These are phyloP conservation scores for Colletotrichum chlorophyti DNA, from an alignment of 2,329 filamentous ascomycete genomes.

Conservation along the genomic window DNA sequence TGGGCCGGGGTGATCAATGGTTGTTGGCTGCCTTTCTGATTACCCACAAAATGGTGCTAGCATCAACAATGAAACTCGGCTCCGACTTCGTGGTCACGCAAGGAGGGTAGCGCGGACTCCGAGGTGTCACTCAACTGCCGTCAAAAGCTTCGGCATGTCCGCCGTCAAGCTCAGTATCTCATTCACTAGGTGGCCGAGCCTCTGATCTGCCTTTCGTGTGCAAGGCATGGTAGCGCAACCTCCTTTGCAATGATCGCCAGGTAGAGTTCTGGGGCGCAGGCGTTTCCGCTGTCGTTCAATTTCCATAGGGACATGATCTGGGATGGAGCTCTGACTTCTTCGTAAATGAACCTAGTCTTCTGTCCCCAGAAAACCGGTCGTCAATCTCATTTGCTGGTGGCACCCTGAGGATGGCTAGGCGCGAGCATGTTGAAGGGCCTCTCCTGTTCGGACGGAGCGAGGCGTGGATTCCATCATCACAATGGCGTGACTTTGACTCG, in stretches of 20 bases:
- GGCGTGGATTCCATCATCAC: background rate
- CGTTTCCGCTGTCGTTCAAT: background rate
- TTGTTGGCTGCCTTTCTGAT: background rate
- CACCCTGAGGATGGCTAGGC: no score
- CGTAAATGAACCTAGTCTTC: no score
- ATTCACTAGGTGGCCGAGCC: no score
- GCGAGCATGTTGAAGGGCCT: no score
- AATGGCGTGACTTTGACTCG: conserved; percentile 20
- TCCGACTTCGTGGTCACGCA: background rate
- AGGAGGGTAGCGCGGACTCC: background rate
- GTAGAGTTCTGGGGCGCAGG: conserved; percentile 21
- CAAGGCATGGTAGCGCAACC: background rate
- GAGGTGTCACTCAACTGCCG: background rate
- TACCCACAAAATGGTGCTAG: background rate
- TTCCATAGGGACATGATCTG: background rate
- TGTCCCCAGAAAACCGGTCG: no score
- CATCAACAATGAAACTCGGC: background rate
- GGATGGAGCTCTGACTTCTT: background rate
- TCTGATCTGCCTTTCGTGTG: no score
- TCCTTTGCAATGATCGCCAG: conserved; percentile 7
- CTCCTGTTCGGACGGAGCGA: no score
- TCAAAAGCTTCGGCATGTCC: no score
- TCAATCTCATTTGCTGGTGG: no score
- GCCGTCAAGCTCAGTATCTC: no score
- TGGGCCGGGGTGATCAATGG: background rate